phyloP scores from a whole-genome alignment of 345 rosid species.

The Populus alba region DNA sequence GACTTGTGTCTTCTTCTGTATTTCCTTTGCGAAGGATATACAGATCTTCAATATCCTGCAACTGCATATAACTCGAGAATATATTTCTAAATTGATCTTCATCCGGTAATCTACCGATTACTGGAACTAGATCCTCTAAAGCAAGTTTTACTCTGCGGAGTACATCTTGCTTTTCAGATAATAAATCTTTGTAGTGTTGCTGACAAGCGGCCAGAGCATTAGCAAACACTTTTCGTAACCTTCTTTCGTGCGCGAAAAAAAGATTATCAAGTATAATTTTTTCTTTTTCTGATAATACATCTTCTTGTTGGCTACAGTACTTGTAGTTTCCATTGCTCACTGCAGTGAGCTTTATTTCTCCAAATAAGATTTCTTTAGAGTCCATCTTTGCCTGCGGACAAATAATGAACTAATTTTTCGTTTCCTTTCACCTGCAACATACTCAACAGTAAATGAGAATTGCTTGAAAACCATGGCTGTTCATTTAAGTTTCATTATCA shows the following conservation, averaged over 20 bases:
- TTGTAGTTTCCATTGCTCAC: not conserved
- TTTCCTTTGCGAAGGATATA: not conserved
- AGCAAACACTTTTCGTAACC: not conserved
- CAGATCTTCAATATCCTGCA: not conserved
- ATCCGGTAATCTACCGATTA: not conserved
- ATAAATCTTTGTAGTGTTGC: not conserved
- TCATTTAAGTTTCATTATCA: too few relatives aligned
- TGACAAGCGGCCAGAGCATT: not conserved
- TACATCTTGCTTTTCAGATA: not conserved
- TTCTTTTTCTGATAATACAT: not conserved
- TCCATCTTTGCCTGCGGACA: not conserved
- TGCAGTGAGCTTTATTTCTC: not conserved
- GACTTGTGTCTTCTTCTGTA: not conserved
- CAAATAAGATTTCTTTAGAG: not conserved
- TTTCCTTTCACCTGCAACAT: too few relatives aligned
- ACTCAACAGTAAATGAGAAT: too few relatives aligned
- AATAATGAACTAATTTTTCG: not conserved
- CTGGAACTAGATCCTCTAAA: not conserved
- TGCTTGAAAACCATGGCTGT: too few relatives aligned
- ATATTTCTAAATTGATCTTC: not conserved
- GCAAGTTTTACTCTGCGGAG: not conserved
- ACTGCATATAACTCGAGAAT: not conserved
- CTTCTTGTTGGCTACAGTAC: not conserved
- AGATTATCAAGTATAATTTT: not conserved
- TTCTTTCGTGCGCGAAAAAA: not conserved